Base-by-base conservation (phyloP, 2,329 filamentous ascomycete genomes). In the Stemphylium beticola region DNA sequence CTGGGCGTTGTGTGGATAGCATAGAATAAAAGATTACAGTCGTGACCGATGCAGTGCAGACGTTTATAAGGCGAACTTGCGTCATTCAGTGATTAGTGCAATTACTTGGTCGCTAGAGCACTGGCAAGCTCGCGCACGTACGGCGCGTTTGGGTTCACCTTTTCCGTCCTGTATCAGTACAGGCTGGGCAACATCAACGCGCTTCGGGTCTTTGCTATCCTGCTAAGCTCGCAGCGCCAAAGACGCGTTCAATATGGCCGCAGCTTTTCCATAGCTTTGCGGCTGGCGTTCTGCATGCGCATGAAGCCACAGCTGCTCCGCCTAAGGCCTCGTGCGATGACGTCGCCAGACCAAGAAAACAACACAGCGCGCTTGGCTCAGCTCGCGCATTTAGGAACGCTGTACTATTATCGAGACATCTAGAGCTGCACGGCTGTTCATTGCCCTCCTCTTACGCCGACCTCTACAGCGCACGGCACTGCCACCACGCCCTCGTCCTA, bases 181-280 rank as follows among this genome's bases (percentile, higher is more conserved):
- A 44, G 41, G 29, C 41, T 44, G 33, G 41, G 41, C 41, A 44
- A 44, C 41, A 44, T 44, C 29, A 44, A 44, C 29, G 41, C 26
- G 41, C 41, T 44, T 34, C 29, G 41, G 41, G 5, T 44, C 41
- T 44, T 33, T 44, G 41, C 41, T 34, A 44, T 5, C 32, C 29
- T 45, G 18, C 17, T 36, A 11, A 45, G 42, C 31, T 45, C 14
- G 42, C 42, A 45, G 17, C 31, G 31, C 42, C 6, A 45, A 45
- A 34, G 31, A 36, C 42, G 31, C 42, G 42, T 33, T 36, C 26
- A 34, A 8, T 18, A 44, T 44, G 41, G 41, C 41, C 10, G 40
- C 3, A 43, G 40, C 26, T 33, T 11, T 9, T 33, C 40, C n/a
- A 11, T 12, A 44, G 41, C 41, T 29, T 44, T 44, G 41, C 8